phyloP scores from a whole-genome alignment of 179 eudicot species.

The Heliamphora ciliata region DNA sequence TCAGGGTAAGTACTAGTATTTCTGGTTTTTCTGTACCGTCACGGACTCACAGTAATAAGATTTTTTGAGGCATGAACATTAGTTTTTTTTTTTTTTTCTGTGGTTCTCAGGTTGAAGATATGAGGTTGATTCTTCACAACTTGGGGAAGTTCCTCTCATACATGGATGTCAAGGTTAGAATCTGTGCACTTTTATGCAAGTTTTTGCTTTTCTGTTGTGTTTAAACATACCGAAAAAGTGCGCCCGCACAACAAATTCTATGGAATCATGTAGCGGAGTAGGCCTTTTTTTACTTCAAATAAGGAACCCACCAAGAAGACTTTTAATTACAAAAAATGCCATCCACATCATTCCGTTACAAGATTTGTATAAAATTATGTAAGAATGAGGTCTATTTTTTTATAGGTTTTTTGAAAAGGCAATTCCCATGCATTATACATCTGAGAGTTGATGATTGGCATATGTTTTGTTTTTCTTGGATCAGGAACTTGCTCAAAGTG shows the following conservation, averaged over 20 bases:
- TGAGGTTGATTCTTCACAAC: constrained; percentile 76
- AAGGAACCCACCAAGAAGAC: not conserved
- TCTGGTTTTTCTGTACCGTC: not conserved
- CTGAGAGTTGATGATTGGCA: not conserved
- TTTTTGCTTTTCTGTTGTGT: not conserved
- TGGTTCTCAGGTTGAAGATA: constrained; percentile 76
- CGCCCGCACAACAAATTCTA: too few species aligned
- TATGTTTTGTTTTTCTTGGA: not conserved
- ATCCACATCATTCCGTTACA: too few species aligned
- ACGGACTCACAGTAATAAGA: too few species aligned
- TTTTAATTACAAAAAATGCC: not conserved
- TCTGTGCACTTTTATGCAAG: not conserved
- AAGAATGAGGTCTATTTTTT: too few species aligned
- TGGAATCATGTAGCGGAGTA: not conserved
- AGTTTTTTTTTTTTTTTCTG: not conserved
- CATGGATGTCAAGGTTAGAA: constrained; percentile 85
- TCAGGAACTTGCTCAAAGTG: constrained; percentile 95
- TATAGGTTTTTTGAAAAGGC: not conserved
- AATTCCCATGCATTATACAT: not conserved
- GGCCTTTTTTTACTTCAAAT: not conserved
- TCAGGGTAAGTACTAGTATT: constrained; percentile 52
- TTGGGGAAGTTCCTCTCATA: constrained; percentile 79
- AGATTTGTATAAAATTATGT: not conserved
- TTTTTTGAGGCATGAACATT: not conserved
- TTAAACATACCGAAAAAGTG: not conserved